Base-by-base conservation (phyloP, 2,329 filamentous ascomycete species). In the Monosporascus sp. region DNA sequence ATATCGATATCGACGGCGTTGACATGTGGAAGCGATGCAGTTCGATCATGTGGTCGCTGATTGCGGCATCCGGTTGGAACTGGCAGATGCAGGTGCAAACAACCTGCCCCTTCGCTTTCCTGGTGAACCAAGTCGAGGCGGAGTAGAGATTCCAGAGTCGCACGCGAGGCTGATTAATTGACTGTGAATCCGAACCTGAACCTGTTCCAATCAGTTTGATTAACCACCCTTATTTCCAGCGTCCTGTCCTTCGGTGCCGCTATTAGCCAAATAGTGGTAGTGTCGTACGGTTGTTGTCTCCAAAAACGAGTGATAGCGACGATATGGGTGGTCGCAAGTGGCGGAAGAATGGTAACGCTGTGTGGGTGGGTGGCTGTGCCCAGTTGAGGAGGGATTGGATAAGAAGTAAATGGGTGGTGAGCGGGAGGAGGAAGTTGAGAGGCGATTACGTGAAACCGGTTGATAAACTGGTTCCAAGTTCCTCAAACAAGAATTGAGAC, bases 1-100 rank as follows among this genome's bases (percentile, higher is more conserved):
- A 42, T 24, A 51, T 47, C 47, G 48, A 51, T 57, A 56, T 58
- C 49, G 52, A 56, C 51, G 54, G 52, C 45, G 57, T 53, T 48
- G 60, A 56, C 63, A 66, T 66, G 58, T 65, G 60, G 55, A 58
- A 31, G 24, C 14, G 8, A 3, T 17, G 42, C 20, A 27, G 11
- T 41, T 11, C 17, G 38, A 5, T 41, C 38, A 34, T 14, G 31
- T 34, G 31, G 31, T 34, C 31, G 11, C 11, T 14, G 31, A 11
- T 14, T 14, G 31, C 11, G 14, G 31, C 31, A 14, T 18, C 17
- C 17, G 38, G 11, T 41, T 17, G 17, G 17, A 20, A 41, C 17
- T 41, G 7, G 17, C 38, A 41, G 38, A 9, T 34, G 9, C 4
- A 34, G 4, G 31, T 34, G 31, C 31, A 34, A 31, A 31, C 31